Percentiles rank a stretch among this genome's conserved stretches.
Conservation (phyloP, 1,284 basidiomycete species). For the Pseudozyma tsukubaensis region DNA sequence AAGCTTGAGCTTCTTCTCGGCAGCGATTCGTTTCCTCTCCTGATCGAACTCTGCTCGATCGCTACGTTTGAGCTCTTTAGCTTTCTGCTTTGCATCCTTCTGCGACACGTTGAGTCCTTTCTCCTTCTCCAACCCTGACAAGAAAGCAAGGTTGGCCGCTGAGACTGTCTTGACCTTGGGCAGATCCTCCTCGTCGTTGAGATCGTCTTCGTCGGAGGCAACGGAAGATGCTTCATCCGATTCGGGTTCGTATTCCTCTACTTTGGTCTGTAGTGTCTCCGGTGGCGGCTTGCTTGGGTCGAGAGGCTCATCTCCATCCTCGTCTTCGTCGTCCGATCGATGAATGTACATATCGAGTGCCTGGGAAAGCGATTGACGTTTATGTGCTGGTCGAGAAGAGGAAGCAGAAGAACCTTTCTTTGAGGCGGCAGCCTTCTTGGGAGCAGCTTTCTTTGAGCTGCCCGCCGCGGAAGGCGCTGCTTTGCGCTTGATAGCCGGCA, state of each 20-base stretch:
- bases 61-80: conserved; percentile 30
- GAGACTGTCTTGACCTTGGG: conserved; percentile 35
- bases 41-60: conserved; percentile 38
- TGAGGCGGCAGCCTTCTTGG: conserved; percentile 3
- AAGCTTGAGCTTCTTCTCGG: conserved; percentile 74
- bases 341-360: conserved; percentile 46
- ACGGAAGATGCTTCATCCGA: conserved; percentile 44
- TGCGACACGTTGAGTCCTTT: conserved; percentile 32
- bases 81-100: conserved; percentile 43
- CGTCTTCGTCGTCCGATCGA: conserved; percentile 31
- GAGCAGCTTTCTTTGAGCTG: background rate
- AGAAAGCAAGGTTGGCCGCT: conserved; percentile 37
- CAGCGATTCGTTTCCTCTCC: conserved; percentile 15
- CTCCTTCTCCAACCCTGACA: conserved; percentile 28
- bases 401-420: background rate
- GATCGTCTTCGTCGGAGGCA: conserved; percentile 18
- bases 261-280: background rate
- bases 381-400: conserved; percentile 13
- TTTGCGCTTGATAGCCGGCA: conserved; percentile 37
- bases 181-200: conserved; percentile 2
- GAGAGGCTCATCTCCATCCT: background rate
- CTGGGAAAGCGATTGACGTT: conserved; percentile 10
- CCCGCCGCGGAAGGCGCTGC: conserved; percentile 9
- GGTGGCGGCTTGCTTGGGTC: background rate
- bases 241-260: conserved; percentile 22